These are phyloP conservation scores for Auriscalpium orientale DNA, from an alignment of 768 basidiomycete genomes.

Conservation along the genomic window DNA sequence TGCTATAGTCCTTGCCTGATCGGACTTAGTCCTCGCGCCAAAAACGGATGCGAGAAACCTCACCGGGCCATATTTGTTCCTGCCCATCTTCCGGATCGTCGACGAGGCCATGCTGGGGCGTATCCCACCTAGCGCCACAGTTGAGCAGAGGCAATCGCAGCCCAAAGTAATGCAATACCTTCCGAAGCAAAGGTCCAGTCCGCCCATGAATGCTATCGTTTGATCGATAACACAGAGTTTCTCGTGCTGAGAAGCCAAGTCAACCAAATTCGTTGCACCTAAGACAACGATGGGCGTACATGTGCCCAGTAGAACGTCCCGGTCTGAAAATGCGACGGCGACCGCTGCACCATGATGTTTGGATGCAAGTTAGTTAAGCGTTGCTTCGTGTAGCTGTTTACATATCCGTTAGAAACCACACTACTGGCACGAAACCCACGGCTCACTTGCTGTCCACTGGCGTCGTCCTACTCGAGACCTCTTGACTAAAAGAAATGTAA, in stretches of 20 bases:
- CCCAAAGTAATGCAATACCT: slow-evolving; percentile 32
- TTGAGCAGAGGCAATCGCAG: slow-evolving; percentile 1
- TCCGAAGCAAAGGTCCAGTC: slow-evolving; percentile 90
- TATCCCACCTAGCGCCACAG: slow-evolving; percentile 75
- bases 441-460: slow-evolving; percentile 83
- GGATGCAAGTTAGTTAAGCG: slow-evolving; percentile 70
- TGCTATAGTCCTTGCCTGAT: slow-evolving; percentile 90
- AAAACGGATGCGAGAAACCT: slow-evolving; percentile 10
- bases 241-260: slow-evolving; percentile 61
- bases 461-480: slow-evolving; percentile 92
- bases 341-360: slow-evolving; percentile 94
- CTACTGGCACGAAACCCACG: slow-evolving; percentile 17
- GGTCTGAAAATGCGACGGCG: slow-evolving; percentile 95
- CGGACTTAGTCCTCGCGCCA: neutral
- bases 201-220: slow-evolving; percentile 97
- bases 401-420: too few relatives aligned
- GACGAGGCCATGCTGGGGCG: slow-evolving; percentile 82
- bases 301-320: slow-evolving; percentile 99
- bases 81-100: slow-evolving; percentile 71
- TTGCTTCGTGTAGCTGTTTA: slow-evolving; percentile 78
- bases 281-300: slow-evolving; percentile 37
- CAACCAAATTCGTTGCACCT: neutral
- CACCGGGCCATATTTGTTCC: slow-evolving; percentile 83
- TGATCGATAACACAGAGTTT: slow-evolving; percentile 97
- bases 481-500: slow-evolving; percentile 50